These are phyloP conservation scores for Prunus fruticosa DNA, from an alignment of 306 rosid species.

Conservation along the genomic window DNA sequence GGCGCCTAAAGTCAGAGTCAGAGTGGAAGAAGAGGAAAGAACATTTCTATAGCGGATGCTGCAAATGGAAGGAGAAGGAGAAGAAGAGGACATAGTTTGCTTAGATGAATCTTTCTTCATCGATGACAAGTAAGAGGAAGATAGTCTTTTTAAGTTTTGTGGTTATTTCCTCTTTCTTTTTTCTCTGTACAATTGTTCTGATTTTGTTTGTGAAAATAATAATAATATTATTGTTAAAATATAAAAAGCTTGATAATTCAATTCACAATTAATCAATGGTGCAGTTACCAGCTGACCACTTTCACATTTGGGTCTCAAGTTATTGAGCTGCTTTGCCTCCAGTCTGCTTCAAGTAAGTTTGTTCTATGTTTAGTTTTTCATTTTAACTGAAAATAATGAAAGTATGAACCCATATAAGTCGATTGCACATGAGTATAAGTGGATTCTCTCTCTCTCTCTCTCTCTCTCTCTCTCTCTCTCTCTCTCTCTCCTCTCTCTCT, in stretches of 20 bases:
- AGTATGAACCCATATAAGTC: no score
- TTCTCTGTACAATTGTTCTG: not conserved
- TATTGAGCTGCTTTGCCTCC: slow-evolving; percentile 68
- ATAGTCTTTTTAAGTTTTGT: not conserved
- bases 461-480: no score
- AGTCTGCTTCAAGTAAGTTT: slow-evolving; percentile 84
- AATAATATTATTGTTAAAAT: no score
- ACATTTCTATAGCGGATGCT: not conserved
- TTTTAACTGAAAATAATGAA: not conserved
- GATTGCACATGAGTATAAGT: not conserved
- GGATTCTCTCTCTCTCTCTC: not conserved
- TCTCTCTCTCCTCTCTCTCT: no score
- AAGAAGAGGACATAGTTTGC: slow-evolving; percentile 68
- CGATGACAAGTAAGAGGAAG: slow-evolving; percentile 54
- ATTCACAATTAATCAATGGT: slow-evolving; percentile 9
- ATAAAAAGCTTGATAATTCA: no score
- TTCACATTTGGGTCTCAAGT: slow-evolving; percentile 82
- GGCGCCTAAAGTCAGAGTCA: not conserved
- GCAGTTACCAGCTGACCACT: slow-evolving; percentile 73
- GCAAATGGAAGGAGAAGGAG: slow-evolving; percentile 23
- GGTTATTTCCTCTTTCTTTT: not conserved
- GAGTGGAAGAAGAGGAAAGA: slow-evolving; percentile 2
- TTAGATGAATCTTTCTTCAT: slow-evolving; percentile 71
- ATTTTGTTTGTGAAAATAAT: not conserved
- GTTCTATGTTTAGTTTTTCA: not conserved